Percentiles rank a stretch among this genome's conserved stretches.
Conservation (phyloP, 2,329 filamentous ascomycete genomes). For the Ceratocystis huliohia region DNA sequence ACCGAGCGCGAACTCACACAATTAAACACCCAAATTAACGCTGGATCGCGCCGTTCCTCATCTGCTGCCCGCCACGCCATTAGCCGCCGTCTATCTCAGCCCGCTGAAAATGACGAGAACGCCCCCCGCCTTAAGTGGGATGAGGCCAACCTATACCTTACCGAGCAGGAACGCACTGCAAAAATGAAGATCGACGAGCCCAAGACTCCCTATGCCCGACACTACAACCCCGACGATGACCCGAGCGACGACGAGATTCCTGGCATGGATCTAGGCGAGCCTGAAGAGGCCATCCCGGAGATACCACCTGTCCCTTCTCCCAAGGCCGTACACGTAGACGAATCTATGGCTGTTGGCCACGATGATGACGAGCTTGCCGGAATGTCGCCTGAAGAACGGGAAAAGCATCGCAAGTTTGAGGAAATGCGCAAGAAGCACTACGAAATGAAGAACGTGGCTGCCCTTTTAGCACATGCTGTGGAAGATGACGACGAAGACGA, state of each 20-base stretch:
- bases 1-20: constrained; percentile 81
- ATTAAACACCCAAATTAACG: constrained; percentile 88
- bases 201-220: constrained; percentile 89
- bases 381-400: constrained; percentile 58
- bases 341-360: constrained; percentile 40
- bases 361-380: constrained; percentile 43
- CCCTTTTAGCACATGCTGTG: constrained; percentile 66
- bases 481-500: constrained; percentile 51
- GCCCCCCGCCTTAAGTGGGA: constrained; percentile 89
- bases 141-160: constrained; percentile 92
- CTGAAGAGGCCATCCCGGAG: constrained; percentile 58
- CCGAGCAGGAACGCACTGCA: constrained; percentile 84
- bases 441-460: constrained; percentile 93
- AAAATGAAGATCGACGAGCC: constrained; percentile 99
- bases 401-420: constrained; percentile 90
- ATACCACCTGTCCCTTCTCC: constrained; percentile 28
- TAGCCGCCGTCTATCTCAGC: constrained; percentile 44
- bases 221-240: constrained; percentile 82
- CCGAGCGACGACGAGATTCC: constrained; percentile 87
- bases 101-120: constrained; percentile 13
- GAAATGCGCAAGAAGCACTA: constrained; percentile 90
- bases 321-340: constrained; percentile 68
- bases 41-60: constrained; percentile 70
- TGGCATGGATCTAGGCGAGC: constrained; percentile 80
- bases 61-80: constrained; percentile 37